Percentiles rank a stretch among this genome's conserved stretches.
Conservation (phyloP, 768 basidiomycete species). For the Suillus subalutaceus region DNA sequence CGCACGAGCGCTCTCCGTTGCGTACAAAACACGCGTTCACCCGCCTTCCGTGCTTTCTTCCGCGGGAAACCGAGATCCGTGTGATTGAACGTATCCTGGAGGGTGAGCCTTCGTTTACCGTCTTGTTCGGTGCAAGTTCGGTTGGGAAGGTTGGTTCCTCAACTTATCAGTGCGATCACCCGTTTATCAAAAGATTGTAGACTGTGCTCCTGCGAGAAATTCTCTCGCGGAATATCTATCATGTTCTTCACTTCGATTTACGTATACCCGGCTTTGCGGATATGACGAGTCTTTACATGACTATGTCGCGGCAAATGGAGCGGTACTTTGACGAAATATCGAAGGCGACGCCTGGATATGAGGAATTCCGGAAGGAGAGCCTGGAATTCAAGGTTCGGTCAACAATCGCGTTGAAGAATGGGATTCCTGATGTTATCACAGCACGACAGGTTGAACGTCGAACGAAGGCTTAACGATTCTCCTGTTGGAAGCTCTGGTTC, state of each 20-base stretch:
- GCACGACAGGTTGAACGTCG: slow-evolving; percentile 78
- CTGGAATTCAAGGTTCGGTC: slow-evolving; percentile 75
- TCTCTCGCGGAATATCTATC: slow-evolving; percentile 66
- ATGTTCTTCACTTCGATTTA: slow-evolving; percentile 83
- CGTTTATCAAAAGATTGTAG: slow-evolving; percentile 35
- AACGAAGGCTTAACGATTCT: slow-evolving; percentile 57
- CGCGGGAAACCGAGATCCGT: slow-evolving; percentile 65
- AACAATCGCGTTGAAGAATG: not conserved
- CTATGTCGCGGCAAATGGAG: slow-evolving; percentile 81
- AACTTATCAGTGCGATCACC: not conserved
- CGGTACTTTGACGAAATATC: slow-evolving; percentile 74
- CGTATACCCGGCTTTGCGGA: slow-evolving; percentile 86
- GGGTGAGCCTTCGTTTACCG: slow-evolving; percentile 74
- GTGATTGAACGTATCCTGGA: slow-evolving; percentile 68
- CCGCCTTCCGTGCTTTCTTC: slow-evolving; percentile 73
- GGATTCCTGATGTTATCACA: slow-evolving; percentile 31
- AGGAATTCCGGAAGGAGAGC: slow-evolving; percentile 73
- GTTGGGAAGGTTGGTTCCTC: slow-evolving; percentile 67
- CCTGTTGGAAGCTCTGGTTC: slow-evolving; percentile 44
- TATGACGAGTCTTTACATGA: slow-evolving; percentile 73
- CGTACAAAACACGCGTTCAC: slow-evolving; percentile 79
- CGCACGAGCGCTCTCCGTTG: slow-evolving; percentile 48
- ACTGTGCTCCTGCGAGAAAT: slow-evolving; percentile 81
- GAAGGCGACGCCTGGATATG: slow-evolving; percentile 59
- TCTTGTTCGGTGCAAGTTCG: slow-evolving; percentile 79